These are phyloP conservation scores for Posidonia australis DNA, from an alignment of 106 monocot genomes.

Conservation along the genomic window DNA sequence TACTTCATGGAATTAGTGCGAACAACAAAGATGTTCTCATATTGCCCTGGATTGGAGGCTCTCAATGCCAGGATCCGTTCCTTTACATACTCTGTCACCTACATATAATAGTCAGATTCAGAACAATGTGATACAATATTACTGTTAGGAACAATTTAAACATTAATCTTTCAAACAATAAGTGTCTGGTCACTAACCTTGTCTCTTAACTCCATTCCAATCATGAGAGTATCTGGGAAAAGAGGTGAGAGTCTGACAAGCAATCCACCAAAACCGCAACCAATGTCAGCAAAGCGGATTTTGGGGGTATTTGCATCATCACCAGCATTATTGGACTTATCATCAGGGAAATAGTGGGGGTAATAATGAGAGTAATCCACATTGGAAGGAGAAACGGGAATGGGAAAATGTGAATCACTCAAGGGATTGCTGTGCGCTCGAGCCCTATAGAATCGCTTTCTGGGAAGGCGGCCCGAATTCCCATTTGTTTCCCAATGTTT, in stretches of 20 bases:
- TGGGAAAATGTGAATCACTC: conserved; percentile 93
- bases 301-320: conserved; percentile 11
- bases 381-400: conserved; percentile 65
- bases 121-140: not conserved
- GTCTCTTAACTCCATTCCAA: conserved; percentile 95
- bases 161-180: not conserved
- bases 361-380: conserved; percentile 61
- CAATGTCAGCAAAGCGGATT: conserved; percentile 80
- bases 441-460: conserved; percentile 89
- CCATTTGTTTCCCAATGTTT: conserved; percentile 12
- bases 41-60: conserved; percentile 58
- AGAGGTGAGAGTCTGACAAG: conserved; percentile 72
- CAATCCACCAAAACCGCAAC: conserved; percentile 92
- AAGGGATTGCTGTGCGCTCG: conserved; percentile 99
- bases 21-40: conserved; percentile 42
- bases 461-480: conserved; percentile 38
- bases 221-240: conserved; percentile 84
- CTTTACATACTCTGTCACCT: conserved; percentile 98
- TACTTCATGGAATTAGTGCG: conserved; percentile 94
- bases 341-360: conserved; percentile 41
- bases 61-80: conserved; percentile 79
- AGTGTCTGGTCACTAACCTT: conserved; percentile 37
- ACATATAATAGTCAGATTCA: not conserved
- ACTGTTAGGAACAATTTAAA: not conserved
- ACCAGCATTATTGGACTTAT: conserved; percentile 1